A percentile compares a stretch with the other conserved stretches of the same genome.
Conservation (phyloP, 2,329 filamentous ascomycete species). For the Penicillium palitans region DNA sequence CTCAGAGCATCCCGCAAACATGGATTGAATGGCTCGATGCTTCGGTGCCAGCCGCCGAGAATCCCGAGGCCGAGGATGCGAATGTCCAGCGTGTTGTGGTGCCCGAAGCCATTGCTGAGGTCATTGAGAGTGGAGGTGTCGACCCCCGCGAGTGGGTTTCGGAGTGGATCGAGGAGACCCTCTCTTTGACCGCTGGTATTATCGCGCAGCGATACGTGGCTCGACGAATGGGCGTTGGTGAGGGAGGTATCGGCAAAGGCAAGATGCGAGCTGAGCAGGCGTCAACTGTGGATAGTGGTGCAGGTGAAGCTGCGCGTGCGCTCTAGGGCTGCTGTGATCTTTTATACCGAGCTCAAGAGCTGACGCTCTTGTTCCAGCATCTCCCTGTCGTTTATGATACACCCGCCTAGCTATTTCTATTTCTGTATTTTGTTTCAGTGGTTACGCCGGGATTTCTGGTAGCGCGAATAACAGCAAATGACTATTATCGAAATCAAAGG, state of each 20-base stretch:
- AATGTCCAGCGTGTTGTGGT: conserved; percentile 43
- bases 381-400: conserved; percentile 4
- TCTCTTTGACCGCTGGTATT: conserved; percentile 75
- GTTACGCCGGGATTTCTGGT: not conserved
- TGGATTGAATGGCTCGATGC: conserved; percentile 94
- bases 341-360: conserved; percentile 1
- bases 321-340: conserved; percentile 25
- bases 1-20: conserved; percentile 76
- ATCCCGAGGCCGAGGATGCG: conserved; percentile 43
- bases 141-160: conserved; percentile 96
- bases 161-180: conserved; percentile 91
- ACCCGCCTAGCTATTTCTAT: not conserved
- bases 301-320: conserved; percentile 62
- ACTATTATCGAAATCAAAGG: not conserved
- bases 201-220: conserved; percentile 96
- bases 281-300: conserved; percentile 58
- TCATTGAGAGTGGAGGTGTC: conserved; percentile 71
- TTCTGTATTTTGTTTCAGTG: not conserved
- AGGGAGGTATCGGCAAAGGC: conserved; percentile 65
- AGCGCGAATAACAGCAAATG: not conserved
- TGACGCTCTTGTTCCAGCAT: not conserved
- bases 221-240: conserved; percentile 90
- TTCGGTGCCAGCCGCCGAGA: conserved; percentile 46
- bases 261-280: conserved; percentile 54
- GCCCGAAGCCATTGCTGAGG: conserved; percentile 83